Evolutionary conservation across 2,329 filamentous ascomycete genomes (phyloP).

Genomic region (Sporothrix phasma): DNA sequence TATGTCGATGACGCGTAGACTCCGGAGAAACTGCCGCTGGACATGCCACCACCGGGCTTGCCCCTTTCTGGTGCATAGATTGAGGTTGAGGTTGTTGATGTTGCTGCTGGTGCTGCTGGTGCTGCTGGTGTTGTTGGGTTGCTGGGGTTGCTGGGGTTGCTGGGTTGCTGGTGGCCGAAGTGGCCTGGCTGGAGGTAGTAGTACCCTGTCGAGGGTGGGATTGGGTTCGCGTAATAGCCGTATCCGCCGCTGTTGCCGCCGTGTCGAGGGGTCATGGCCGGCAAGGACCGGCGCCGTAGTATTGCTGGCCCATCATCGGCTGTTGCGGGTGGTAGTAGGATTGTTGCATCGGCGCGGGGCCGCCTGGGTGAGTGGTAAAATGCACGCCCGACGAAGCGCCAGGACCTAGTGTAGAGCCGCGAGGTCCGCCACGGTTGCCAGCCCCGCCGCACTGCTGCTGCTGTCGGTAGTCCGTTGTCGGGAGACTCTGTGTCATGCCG

Average conservation of each 20-base stretch:
- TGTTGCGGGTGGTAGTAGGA: background rate
- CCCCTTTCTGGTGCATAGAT: background rate
- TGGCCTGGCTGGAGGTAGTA: background rate
- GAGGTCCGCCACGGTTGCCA: background rate
- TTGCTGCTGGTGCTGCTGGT: background rate
- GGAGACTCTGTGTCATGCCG: background rate
- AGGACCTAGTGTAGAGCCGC: background rate
- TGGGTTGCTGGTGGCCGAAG: background rate
- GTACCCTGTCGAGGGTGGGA: background rate
- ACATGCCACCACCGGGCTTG: background rate
- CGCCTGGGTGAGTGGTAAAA: background rate
- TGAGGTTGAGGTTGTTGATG: background rate
- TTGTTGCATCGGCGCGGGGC: background rate
- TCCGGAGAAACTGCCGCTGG: background rate
- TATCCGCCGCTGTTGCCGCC: background rate
- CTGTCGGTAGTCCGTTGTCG: background rate
- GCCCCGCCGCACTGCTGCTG: background rate
- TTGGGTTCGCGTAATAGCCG: background rate
- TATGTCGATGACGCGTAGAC: background rate
- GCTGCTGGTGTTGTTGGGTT: too few relatives aligned
- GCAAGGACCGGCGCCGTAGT: background rate
- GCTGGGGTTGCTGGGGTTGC: background rate
- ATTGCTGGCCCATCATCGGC: background rate
- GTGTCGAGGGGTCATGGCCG: background rate
- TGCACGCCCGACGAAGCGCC: background rate